Conservation (phyloP, 2,329 filamentous ascomycete species). For the Tolypocladium inflatum region DNA sequence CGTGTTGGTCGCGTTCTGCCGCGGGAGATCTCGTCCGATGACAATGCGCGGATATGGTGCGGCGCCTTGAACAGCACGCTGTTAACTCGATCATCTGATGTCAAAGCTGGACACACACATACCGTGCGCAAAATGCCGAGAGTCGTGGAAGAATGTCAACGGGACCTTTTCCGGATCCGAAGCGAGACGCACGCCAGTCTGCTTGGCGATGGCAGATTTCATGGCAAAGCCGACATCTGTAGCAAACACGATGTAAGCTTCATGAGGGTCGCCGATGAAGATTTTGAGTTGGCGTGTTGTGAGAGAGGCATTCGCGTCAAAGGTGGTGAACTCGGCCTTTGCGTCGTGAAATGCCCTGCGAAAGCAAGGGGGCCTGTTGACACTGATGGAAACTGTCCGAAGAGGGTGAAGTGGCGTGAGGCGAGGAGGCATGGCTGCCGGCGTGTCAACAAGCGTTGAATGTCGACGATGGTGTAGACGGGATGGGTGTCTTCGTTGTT, state of each 20-base stretch:
- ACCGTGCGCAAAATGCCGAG: neutral
- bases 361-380: neutral
- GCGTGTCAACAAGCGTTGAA: no score
- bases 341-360: slow-evolving; percentile 5
- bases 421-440: slow-evolving; percentile 1
- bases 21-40: slow-evolving; percentile 7
- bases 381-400: neutral
- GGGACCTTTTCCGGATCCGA: neutral
- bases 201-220: neutral
- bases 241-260: neutral
- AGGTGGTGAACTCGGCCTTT: slow-evolving; percentile 6
- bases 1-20: neutral
- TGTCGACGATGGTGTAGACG: no score
- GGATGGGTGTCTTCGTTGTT: no score
- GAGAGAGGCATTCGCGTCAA: slow-evolving; percentile 3
- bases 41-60: slow-evolving; percentile 5
- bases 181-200: neutral
- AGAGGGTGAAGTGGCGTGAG: neutral
- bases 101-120: neutral
- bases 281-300: slow-evolving; percentile 4
- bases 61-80: neutral
- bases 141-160: neutral
- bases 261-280: neutral
- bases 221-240: neutral
- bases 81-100: neutral